Evolutionary conservation across 441 rosid species (phyloP), one percentile per base, ranked within the genome.

Genomic region (Aquilaria agallochum): DNA sequence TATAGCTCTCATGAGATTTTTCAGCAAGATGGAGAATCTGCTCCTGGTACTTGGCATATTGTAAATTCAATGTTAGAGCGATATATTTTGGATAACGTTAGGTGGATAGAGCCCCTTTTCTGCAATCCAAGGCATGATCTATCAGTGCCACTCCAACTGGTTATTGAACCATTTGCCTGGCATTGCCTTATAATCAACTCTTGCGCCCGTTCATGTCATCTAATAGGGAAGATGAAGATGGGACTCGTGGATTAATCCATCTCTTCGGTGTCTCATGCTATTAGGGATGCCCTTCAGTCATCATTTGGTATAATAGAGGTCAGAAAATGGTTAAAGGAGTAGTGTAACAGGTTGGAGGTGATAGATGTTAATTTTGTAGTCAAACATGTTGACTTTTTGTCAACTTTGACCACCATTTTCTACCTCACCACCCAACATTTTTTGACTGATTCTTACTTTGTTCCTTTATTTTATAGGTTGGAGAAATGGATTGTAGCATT

Each of bases 151-250:
- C 84, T 90, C 60, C 90, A 78, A 67, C 68, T 92, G 60, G 82
- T 90, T 60, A 75, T 94, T 5, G 95, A 95, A 76, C 96, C 99
- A 13, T 73, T 95, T 72, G 93, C 99, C 7, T 95, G 98, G 96
- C 97, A 87, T 58, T 58, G 78, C 53, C 83, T 95, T 63, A 66
- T 95, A 40, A 76, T 95, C 47, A 97, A 88, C 70, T 87, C 89
- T 31, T 86, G 82, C 52, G 80, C 84, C 31, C 90, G 97, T 31
- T 72, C 83, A 13, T 79, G 79, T 57, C 70, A 81, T 72, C 98
- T 97, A 53, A 78, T 91, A 51, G 97, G 98, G 69, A 92, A 88
- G 82, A 95, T 90, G 76, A 95, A 92, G 84, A 95, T 90, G 87
- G 88, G 81, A 60, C 63, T 78, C 9, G 11, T 72, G 5, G 97